A percentile compares a stretch with the other conserved stretches of the same genome.
These are phyloP conservation scores for Acacia pycnantha DNA, from an alignment of 331 rosid species.

Conservation along the genomic window DNA sequence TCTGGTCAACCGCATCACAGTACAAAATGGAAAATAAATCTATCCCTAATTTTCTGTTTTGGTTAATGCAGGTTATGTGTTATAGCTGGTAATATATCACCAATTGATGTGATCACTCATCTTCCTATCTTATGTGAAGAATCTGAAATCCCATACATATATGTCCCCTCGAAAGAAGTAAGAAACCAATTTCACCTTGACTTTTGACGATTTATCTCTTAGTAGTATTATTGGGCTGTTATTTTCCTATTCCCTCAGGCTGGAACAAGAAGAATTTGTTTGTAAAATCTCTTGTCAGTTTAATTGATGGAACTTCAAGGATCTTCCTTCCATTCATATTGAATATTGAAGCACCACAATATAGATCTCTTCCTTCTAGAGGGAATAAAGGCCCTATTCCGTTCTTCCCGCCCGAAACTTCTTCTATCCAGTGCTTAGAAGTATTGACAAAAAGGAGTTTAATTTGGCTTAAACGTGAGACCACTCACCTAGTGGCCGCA, in stretches of 20 bases:
- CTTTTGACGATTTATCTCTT: not conserved
- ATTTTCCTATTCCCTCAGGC: no score
- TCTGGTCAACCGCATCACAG: not conserved
- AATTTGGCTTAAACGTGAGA: not conserved
- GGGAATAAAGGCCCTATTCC: no score
- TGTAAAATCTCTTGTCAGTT: no score
- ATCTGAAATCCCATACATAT: constrained; percentile 72
- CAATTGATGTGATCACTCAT: constrained; percentile 93
- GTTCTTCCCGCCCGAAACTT: not conserved
- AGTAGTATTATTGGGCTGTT: no score
- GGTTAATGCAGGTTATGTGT: constrained; percentile 67
- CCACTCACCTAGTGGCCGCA: not conserved
- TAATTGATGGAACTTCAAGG: no score
- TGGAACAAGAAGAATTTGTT: no score
- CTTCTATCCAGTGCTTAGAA: not conserved
- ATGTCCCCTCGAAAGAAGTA: constrained; percentile 88
- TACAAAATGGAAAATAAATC: not conserved
- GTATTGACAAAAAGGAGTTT: not conserved
- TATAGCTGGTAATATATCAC: constrained; percentile 92
- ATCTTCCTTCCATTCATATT: no score
- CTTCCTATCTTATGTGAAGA: constrained; percentile 91
- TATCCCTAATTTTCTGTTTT: not conserved
- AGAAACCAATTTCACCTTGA: constrained; percentile 19
- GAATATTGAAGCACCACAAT: no score
- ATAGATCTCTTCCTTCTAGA: not conserved